Evolutionary conservation across 805 yeast species (phyloP), one percentile per base, ranked within the genome.

Genomic region (Pichia insulana): DNA sequence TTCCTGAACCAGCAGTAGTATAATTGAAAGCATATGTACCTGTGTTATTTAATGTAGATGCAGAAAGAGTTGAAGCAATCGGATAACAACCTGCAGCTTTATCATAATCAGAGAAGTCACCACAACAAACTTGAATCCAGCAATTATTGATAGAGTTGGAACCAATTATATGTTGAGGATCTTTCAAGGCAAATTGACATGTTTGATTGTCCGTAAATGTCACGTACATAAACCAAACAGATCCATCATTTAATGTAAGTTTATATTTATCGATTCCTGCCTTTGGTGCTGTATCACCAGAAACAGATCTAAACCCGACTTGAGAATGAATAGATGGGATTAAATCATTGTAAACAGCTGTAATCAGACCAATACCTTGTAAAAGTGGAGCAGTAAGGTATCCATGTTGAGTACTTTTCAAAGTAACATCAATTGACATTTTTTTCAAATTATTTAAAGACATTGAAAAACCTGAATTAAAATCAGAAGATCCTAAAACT

Each of bases 21-120:
- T 74, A 77, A 13, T 50, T 52, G 20, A 78, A 65, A 4, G 68
- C 47, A 53, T 76, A 77, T 2, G 61, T 64, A 9, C 55, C 60
- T 12, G 56, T 56, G 3, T 64, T 48, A 17, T 63, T 71, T 35
- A 61, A 55, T 4, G 69, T 67, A 12, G 63, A 51, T 7, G 74
- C 78, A 2, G 63, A 44, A 8, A 79, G 49, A 0, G 68, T 49
- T 19, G 54, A 57, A 13, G 42, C 41, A 7, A 44, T 30, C 11
- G 75, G 74, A 50, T 78, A 83, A 56, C 68, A 66, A 42, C 90
- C 90, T 36, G 89, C 87, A 22, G 83, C 76, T 40, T 65, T 54
- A 56, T 79, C 86, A 54, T 77, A 76, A 51, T 61, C 70, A 20
- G 65, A 57, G 26, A 72, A 80, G 28, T 56, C 51, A 37, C 58